Percentiles rank a stretch among this genome's conserved stretches.
These are phyloP conservation scores for Trichoderma atroviride DNA, from an alignment of 2,329 filamentous ascomycete genomes.

Conservation along the genomic window DNA sequence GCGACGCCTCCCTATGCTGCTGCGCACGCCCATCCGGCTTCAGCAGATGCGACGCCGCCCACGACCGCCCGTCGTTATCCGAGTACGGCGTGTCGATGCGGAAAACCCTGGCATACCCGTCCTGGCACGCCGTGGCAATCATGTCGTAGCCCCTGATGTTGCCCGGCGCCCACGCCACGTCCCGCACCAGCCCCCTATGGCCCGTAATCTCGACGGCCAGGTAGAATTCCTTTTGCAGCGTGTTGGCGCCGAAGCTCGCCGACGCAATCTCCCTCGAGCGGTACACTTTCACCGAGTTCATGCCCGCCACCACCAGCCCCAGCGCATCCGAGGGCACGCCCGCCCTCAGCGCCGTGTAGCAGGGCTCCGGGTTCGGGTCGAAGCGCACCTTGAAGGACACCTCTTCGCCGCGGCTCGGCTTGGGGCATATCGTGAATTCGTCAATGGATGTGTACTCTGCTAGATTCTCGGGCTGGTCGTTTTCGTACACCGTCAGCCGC, in stretches of 20 bases:
- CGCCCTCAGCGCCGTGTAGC: conserved; percentile 75
- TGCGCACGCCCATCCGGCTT: conserved; percentile 39
- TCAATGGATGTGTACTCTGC: conserved; percentile 76
- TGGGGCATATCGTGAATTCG: conserved; percentile 71
- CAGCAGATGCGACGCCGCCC: conserved; percentile 51
- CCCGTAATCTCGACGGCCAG: conserved; percentile 74
- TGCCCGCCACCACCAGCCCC: conserved; percentile 80
- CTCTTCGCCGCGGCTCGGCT: conserved; percentile 79
- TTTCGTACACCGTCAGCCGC: conserved; percentile 78
- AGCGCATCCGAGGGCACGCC: conserved; percentile 81
- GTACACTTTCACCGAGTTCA: conserved; percentile 82
- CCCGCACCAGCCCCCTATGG: conserved; percentile 77
- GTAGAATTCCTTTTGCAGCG: conserved; percentile 77
- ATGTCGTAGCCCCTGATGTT: conserved; percentile 89
- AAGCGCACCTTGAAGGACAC: conserved; percentile 84
- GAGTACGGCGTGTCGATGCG: conserved; percentile 66
- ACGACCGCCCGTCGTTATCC: conserved; percentile 52
- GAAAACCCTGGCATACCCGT: conserved; percentile 88
- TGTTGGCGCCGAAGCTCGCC: conserved; percentile 54
- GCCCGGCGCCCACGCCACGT: conserved; percentile 90
- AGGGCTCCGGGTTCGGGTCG: conserved; percentile 82
- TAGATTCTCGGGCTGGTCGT: conserved; percentile 79
- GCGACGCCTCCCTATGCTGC: conserved; percentile 32
- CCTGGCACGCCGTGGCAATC: conserved; percentile 89
- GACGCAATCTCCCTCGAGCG: conserved; percentile 66